Evolutionary conservation across 176 grass and related monocot genomes (phyloP).

Genomic region (Lolium perenne): DNA sequence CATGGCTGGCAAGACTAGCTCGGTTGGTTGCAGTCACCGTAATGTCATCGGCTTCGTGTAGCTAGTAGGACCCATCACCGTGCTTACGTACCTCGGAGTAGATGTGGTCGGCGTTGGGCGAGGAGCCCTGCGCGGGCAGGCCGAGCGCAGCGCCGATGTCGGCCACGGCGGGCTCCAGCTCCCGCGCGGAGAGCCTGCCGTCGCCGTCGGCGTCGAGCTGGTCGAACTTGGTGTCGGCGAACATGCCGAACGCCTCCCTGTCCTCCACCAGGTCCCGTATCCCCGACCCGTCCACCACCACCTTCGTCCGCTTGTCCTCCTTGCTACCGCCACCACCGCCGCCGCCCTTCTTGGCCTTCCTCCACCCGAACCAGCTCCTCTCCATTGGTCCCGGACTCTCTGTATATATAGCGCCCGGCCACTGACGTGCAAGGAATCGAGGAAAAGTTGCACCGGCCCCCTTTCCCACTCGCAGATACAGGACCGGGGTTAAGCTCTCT

Average conservation of each 20-base stretch:
- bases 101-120: slow-evolving; percentile 64
- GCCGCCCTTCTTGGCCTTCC: slow-evolving; percentile 15
- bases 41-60: not conserved
- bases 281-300: slow-evolving; percentile 78
- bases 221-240: slow-evolving; percentile 70
- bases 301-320: slow-evolving; percentile 14
- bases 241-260: slow-evolving; percentile 71
- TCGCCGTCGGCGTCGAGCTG: slow-evolving; percentile 63
- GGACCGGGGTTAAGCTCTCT: not conserved
- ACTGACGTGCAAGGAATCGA: not conserved
- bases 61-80: not conserved
- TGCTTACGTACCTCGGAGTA: slow-evolving; percentile 64
- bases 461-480: slow-evolving; percentile 19
- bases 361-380: slow-evolving; percentile 66
- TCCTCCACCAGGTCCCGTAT: slow-evolving; percentile 87
- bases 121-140: slow-evolving; percentile 51
- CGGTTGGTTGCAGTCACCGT: not conserved
- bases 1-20: not conserved
- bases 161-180: slow-evolving; percentile 71
- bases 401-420: slow-evolving; percentile 14
- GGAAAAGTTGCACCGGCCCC: slow-evolving; percentile 41
- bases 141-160: slow-evolving; percentile 79
- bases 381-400: slow-evolving; percentile 36
- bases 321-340: not conserved
- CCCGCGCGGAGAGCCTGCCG: slow-evolving; percentile 64